A percentile compares a stretch with the other conserved stretches of the same genome.
Evolutionary conservation across 2,329 filamentous ascomycete species (phyloP).

Genomic region (Xylariaceae sp.): DNA sequence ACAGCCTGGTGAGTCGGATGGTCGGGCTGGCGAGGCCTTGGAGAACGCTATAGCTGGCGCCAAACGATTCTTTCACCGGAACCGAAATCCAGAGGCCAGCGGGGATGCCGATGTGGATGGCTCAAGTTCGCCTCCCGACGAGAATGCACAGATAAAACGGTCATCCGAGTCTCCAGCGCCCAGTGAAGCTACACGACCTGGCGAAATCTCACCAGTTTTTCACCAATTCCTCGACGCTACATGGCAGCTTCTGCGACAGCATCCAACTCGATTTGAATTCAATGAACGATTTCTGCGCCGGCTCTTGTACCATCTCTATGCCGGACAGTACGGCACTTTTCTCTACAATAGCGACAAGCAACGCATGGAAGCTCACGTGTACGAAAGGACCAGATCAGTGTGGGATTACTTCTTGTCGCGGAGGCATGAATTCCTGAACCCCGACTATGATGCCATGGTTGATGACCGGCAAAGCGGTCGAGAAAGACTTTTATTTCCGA

Average conservation of each 20-base stretch:
- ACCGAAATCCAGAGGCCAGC: slow-evolving; percentile 56
- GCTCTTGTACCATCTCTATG: slow-evolving; percentile 88
- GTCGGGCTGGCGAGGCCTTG: slow-evolving; percentile 64
- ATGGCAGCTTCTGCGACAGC: slow-evolving; percentile 82
- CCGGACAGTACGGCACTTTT: slow-evolving; percentile 95
- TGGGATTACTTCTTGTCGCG: slow-evolving; percentile 94
- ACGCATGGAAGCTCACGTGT: slow-evolving; percentile 64
- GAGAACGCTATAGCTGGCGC: slow-evolving; percentile 82
- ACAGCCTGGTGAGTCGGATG: slow-evolving; percentile 58
- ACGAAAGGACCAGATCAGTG: slow-evolving; percentile 74
- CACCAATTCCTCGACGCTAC: slow-evolving; percentile 96
- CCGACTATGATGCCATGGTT: slow-evolving; percentile 67
- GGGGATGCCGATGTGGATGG: slow-evolving; percentile 47
- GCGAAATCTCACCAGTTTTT: slow-evolving; percentile 92
- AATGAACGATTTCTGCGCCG: slow-evolving; percentile 90
- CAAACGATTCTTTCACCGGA: slow-evolving; percentile 85
- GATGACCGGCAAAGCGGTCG: slow-evolving; percentile 76
- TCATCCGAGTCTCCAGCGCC: slow-evolving; percentile 45
- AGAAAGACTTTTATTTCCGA: slow-evolving; percentile 80
- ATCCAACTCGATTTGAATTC: slow-evolving; percentile 88
- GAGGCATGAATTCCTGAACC: slow-evolving; percentile 75
- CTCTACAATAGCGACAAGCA: slow-evolving; percentile 93
- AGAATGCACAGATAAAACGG: slow-evolving; percentile 33
- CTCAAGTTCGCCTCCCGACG: slow-evolving; percentile 28
- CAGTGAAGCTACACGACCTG: slow-evolving; percentile 68